These are phyloP conservation scores for Neopestalotiopsis rosae DNA, from an alignment of 2,329 filamentous ascomycete genomes.

Conservation along the genomic window DNA sequence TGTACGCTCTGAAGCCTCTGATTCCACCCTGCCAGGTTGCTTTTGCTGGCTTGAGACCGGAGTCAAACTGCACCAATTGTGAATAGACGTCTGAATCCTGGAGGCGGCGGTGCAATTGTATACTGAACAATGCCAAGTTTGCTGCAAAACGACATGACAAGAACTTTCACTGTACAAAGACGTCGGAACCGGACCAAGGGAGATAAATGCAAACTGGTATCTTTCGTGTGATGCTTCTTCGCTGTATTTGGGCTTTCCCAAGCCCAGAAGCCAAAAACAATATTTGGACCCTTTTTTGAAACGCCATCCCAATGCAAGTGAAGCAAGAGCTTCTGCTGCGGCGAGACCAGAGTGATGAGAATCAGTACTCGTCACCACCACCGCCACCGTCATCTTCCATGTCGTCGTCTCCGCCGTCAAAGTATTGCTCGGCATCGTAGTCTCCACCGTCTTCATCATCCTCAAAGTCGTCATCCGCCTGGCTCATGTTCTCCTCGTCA, in stretches of 20 bases:
- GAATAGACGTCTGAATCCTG: not conserved
- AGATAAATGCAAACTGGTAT: constrained; percentile 4
- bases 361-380: constrained; percentile 34
- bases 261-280: constrained; percentile 1
- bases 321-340: constrained; percentile 1
- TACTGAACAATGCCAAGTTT: not conserved
- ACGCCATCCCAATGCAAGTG: constrained; percentile 20
- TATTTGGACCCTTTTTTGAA: not conserved
- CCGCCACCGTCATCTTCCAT: constrained; percentile 57
- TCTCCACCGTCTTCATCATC: constrained; percentile 66
- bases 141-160: not conserved
- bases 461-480: constrained; percentile 51
- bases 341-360: not conserved
- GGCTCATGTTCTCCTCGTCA: constrained; percentile 36
- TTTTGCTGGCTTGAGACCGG: not conserved
- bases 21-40: not conserved
- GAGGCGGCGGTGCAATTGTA: not conserved
- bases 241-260: not conserved
- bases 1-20: not conserved
- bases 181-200: not conserved
- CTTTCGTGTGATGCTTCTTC: constrained; percentile 11
- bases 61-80: not conserved
- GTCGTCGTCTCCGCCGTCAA: constrained; percentile 62
- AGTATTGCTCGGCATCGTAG: constrained; percentile 66
- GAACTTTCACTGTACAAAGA: not conserved